phyloP scores from a whole-genome alignment of 1,139 yeast species.

The Diutina siamensis region DNA sequence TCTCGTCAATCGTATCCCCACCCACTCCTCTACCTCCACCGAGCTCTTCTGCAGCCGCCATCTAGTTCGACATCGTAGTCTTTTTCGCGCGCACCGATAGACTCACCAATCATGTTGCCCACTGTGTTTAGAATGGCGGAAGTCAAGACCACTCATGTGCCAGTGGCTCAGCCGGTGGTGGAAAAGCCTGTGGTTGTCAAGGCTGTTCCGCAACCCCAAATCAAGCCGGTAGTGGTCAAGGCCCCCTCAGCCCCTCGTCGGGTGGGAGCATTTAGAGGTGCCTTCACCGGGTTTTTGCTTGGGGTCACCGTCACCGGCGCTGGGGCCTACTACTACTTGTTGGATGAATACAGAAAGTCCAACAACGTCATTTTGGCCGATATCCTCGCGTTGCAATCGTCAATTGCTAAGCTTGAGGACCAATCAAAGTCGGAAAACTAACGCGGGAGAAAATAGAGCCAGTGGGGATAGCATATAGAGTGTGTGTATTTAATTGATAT shows the following conservation, averaged over 20 bases:
- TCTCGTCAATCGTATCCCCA: too few species aligned
- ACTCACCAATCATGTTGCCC: slow-evolving; percentile 1
- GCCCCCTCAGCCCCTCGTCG: slow-evolving; percentile 17
- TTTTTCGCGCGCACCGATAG: neutral
- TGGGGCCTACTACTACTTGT: slow-evolving; percentile 64
- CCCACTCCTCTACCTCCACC: too few species aligned
- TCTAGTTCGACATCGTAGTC: too few species aligned
- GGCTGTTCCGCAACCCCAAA: neutral
- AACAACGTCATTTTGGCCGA: slow-evolving; percentile 67
- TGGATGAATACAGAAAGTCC: slow-evolving; percentile 68
- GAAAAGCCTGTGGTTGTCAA: slow-evolving; percentile 4
- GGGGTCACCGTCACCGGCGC: slow-evolving; percentile 70
- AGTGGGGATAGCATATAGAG: too few species aligned
- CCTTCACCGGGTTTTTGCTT: slow-evolving; percentile 61
- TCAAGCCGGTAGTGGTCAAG: neutral
- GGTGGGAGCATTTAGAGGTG: slow-evolving; percentile 57
- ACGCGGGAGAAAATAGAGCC: too few species aligned
- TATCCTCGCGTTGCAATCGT: slow-evolving; percentile 56
- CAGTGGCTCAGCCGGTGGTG: slow-evolving; percentile 3
- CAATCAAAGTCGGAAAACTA: neutral
- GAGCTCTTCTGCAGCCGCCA: too few species aligned
- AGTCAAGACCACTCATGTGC: neutral
- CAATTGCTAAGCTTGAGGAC: slow-evolving; percentile 59
- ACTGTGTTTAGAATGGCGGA: neutral
- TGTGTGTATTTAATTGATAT: neutral